Base-by-base conservation (phyloP, 2,329 filamentous ascomycete genomes). In the Penicillium corylophilum region DNA sequence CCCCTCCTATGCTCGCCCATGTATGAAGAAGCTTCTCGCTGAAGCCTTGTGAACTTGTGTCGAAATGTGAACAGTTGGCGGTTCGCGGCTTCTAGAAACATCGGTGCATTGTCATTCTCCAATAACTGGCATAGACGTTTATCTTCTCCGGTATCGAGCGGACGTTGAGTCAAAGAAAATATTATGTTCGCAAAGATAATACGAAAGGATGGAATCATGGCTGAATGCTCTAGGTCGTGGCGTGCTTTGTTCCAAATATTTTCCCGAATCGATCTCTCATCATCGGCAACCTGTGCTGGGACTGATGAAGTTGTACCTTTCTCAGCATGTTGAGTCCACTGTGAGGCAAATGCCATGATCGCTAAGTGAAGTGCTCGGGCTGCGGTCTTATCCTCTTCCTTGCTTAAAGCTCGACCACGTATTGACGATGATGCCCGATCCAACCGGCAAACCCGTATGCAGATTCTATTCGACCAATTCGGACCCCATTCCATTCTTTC, bases 131-230 rank as follows among this genome's bases (percentile, higher is more conserved):
- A 49, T 20, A 66, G 33, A 5, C 50, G 39, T 15, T 26, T 41
- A 9, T 63, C 53, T 24, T 61, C 44, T n/a, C 33, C 45, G 5
- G 51, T 49, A 9, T 72, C 63, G 10, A 69, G 51, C 5, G 74
- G 74, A 46, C 68, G 67, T 54, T 77, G 74, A 0, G 73, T 75
- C 42, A 77, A 57, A n/a, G 74, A 73, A 51, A 77, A 77, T 5
- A 77, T 71, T 20, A 77, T 73, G 39, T 76, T 71, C 23, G 75
- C 75, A 26, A 77, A 71, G 2, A 73, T 71, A 10, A 77, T 66
- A 2, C 74, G 69, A 53, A 77, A 77, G 1, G 75, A 77, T n/a
- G 74, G 70, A n/a, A 75, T 71, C 2, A 67, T 69, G 9, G 66
- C 60, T 1, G 69, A 70, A 16, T 67, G 60, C 36, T 74, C 66